Evolutionary conservation across 306 rosid species (phyloP), one percentile per base, ranked within the genome.

Genomic region (Hippophae rhamnoides): DNA sequence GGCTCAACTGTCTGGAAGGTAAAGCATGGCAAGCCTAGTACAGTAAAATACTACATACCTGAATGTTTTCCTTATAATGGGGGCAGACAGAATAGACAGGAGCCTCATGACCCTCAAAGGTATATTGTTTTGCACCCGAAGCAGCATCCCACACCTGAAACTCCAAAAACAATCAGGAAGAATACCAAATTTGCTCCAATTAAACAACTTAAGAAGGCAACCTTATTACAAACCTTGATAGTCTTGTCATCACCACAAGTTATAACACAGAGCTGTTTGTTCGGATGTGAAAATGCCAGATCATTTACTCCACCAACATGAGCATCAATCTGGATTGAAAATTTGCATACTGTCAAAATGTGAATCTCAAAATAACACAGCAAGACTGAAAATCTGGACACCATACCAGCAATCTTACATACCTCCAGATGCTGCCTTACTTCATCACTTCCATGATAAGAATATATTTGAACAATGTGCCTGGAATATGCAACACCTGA

Each of bases 251-350:
- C 98, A 42, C 98, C 98, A 41, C 98, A 92, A 43, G 98, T 92
- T 65, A 87, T 87, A 60, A 87, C 98, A 74, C 98, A 92, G 27
- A 87, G 92, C 72, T 85, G 96, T 76, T 90, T 85, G 75, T 90
- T 87, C 31, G 98, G 98, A 66, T 85, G 95, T 43, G 98, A 87
- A 79, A 92, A 92, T 62, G 98, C 96, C 8, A 92, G 72, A 80
- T 92, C 98, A 62, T 92, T 92, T 64, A 85, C 98, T 76, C 98
- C 98, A n/a, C 98, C 98, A 13, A 78, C 81, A 73, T 87, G 98
- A 52, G 98, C 98, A 67, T 92, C 98, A 79, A 87, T 92, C 99
- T 92, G 69, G 10, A 61, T 62, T 57, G 74, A 18, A 57, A 47
- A 74, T 41, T 49, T 46, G 44, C 61, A 67, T 38, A 61, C 18